Evolutionary conservation across 441 rosid genomes (phyloP), one percentile per base, ranked within the genome.

Genomic region (Euphorbia corollata): DNA sequence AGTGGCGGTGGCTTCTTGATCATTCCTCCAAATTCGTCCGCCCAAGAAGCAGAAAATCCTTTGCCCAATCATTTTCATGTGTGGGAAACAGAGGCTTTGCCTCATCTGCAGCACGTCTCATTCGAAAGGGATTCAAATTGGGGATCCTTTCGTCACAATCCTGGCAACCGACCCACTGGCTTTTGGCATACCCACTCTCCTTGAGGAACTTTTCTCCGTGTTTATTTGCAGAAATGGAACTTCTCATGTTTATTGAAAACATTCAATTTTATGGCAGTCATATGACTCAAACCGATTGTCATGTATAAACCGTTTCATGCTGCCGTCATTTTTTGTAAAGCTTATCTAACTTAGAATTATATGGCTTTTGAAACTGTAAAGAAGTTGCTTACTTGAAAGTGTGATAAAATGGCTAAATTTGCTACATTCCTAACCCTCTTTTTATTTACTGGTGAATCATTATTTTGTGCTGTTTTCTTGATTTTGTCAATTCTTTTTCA

Each of bases 1-100:
- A 32, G 61, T 41, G 71, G 32, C 32, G 32, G 81, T 54, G 71
- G 75, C 59, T 79, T 75, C 69, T 79, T 74, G 54, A 22, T 82
- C 62, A 63, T 77, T 70, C 86, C 82, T 55, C 82, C 80, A 8
- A 64, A 67, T 60, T 64, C 82, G 36, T 74, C 76, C 39, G 72
- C 43, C 48, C 85, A 67, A 8, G 87, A 81, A 68, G 73, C 74
- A 13, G 89, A 81, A 43, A 73, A 55, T 70, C 64, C 65, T 6
- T 8, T 65, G 12, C 68, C 63, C 9, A 71, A 36, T 72, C 77
- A 27, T 10, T 75, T 67, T 62, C 79, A 45, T 39, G 71, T 62
- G 11, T 71, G 82, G 86, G 82, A 78, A 60, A 71, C 84, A 64
- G 83, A 79, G 70, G 78, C 73, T 69, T 69, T 79, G 61, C 78